A percentile compares a stretch with the other conserved stretches of the same genome.
Conservation (phyloP, 1,284 basidiomycete genomes). For the Hortiboletus rubellus region DNA sequence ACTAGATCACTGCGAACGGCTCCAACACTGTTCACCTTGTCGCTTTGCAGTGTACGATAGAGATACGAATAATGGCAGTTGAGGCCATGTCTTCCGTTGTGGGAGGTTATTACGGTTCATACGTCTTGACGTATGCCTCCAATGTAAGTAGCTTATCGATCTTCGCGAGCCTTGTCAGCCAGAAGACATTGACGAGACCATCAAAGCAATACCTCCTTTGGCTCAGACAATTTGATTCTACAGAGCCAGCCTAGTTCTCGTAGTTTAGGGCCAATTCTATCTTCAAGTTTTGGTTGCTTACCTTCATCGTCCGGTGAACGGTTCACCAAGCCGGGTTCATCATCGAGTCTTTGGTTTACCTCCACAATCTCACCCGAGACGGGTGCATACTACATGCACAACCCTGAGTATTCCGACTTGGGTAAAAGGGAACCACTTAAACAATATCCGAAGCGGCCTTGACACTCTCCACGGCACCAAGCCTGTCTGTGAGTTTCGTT, state of each 20-base stretch:
- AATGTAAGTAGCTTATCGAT: constrained; percentile 73
- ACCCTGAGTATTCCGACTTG: constrained; percentile 10
- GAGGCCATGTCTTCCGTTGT: constrained; percentile 27
- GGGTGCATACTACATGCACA: constrained; percentile 75
- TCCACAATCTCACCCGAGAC: constrained; percentile 82
- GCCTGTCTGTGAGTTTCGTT: constrained; percentile 60
- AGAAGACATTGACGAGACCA: constrained; percentile 13
- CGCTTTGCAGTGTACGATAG: constrained; percentile 1
- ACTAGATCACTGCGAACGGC: constrained; percentile 3
- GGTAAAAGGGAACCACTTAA: constrained; percentile 31
- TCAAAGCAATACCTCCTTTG: constrained; percentile 65
- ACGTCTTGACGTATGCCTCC: constrained; percentile 78
- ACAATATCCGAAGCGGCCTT: constrained; percentile 98
- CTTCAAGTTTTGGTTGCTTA: constrained; percentile 39
- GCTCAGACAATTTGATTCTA: constrained; percentile 85
- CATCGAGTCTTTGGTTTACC: constrained; percentile 75
- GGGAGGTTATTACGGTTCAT: constrained; percentile 44
- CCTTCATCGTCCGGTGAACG: constrained; percentile 86
- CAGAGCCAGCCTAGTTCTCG: constrained; percentile 83
- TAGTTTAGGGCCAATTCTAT: neutral
- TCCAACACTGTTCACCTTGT: neutral
- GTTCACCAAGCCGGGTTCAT: constrained; percentile 83
- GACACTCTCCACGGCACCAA: constrained; percentile 97
- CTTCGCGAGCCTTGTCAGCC: constrained; percentile 39
- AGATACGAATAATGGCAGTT: constrained; percentile 30